These are phyloP conservation scores for Bondarzewia mesenterica DNA, from an alignment of 1,284 basidiomycete genomes.

Conservation along the genomic window DNA sequence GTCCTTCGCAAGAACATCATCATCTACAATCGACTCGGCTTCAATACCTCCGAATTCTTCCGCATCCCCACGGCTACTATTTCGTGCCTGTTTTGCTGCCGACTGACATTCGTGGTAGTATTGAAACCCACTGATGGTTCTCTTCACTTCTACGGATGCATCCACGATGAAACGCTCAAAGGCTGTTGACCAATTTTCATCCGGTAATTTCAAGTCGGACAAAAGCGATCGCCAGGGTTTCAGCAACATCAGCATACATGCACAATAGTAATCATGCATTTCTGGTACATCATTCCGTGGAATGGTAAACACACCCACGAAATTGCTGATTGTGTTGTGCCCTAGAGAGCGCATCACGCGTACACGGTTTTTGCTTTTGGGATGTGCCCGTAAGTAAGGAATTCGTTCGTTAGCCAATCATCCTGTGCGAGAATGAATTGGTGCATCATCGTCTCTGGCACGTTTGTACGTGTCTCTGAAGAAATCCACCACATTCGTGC, in stretches of 20 bases:
- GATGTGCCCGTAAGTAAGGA: background rate
- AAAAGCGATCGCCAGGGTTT: conserved; percentile 29
- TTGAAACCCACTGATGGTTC: conserved; percentile 24
- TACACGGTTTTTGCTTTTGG: background rate
- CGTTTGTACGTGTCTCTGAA: no score
- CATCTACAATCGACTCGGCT: no score
- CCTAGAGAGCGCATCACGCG: conserved; percentile 16
- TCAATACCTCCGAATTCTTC: background rate
- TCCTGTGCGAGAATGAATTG: no score
- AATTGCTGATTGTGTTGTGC: conserved; percentile 25
- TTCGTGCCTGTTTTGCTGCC: no score
- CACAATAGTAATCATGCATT: conserved; percentile 23
- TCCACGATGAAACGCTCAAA: conserved; percentile 13
- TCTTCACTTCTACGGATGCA: background rate
- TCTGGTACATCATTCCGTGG: conserved; percentile 17
- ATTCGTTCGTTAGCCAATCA: no score
- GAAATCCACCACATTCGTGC: no score
- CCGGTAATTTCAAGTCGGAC: conserved; percentile 19
- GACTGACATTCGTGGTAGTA: conserved; percentile 26
- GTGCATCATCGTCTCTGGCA: no score
- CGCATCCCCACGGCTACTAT: no score
- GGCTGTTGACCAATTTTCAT: conserved; percentile 18
- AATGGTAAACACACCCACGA: conserved; percentile 27
- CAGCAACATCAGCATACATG: conserved; percentile 28
- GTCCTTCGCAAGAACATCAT: no score